These are phyloP conservation scores for Rutstroemia sp. DNA, from an alignment of 2,329 filamentous ascomycete species.

Conservation along the genomic window DNA sequence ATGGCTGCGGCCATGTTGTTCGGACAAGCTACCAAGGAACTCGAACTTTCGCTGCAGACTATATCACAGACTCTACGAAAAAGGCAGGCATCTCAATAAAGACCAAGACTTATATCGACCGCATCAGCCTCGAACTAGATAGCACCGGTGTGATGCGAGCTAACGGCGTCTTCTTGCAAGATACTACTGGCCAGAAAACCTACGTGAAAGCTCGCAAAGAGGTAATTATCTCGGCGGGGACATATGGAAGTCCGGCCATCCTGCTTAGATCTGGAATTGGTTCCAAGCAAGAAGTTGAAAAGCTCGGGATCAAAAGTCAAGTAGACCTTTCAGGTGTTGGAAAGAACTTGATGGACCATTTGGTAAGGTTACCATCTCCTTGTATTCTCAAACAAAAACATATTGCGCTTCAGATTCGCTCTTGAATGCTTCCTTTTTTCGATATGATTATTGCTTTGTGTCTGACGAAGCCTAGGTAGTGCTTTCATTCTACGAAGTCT, in stretches of 20 bases:
- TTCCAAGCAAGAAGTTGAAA: conserved; percentile 34
- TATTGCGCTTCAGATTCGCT: neutral
- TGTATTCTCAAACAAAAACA: neutral
- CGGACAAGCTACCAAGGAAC: neutral
- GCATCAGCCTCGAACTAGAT: neutral
- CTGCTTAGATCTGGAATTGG: conserved; percentile 46
- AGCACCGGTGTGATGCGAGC: neutral
- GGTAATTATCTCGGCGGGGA: conserved; percentile 42
- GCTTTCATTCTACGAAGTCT: neutral
- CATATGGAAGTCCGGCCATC: conserved; percentile 44
- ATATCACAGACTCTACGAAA: neutral
- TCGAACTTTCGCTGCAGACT: neutral
- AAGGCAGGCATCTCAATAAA: neutral
- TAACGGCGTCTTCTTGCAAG: neutral
- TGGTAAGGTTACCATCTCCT: neutral
- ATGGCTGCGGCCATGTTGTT: neutral
- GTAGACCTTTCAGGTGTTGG: conserved; percentile 43
- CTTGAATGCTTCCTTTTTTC: neutral
- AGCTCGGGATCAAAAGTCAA: conserved; percentile 35
- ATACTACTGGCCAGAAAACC: neutral
- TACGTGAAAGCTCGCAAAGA: conserved; percentile 29
- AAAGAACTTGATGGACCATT: conserved; percentile 41
- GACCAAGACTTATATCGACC: neutral
- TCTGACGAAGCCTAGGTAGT: neutral
- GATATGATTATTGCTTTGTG: neutral